Percentiles rank a stretch among this genome's conserved stretches.
phyloP scores from a whole-genome alignment of 2,329 filamentous ascomycete genomes.

The Sporothrix globosa region DNA sequence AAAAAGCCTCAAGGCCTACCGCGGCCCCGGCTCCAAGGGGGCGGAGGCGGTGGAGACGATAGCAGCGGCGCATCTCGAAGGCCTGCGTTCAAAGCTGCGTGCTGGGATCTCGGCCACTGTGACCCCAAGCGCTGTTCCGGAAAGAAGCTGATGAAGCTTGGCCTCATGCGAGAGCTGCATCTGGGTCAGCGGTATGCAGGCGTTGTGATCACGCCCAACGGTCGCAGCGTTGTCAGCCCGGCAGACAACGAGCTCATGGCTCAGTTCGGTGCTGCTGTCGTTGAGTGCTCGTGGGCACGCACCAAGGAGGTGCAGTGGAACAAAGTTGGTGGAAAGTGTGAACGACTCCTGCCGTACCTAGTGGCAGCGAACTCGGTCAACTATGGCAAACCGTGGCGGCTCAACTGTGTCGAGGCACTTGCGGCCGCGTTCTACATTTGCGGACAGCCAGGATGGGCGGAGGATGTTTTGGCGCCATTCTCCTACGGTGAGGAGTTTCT shows the following conservation, averaged over 20 bases:
- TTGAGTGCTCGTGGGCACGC: constrained; percentile 96
- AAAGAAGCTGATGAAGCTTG: constrained; percentile 88
- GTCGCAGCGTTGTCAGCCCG: constrained; percentile 79
- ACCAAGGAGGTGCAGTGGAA: constrained; percentile 88
- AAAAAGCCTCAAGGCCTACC: constrained; percentile 69
- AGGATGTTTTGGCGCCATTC: constrained; percentile 79
- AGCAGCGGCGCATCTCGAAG: constrained; percentile 37
- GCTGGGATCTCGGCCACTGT: constrained; percentile 97
- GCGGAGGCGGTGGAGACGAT: constrained; percentile 44
- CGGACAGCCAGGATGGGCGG: constrained; percentile 87
- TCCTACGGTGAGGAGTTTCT: constrained; percentile 87
- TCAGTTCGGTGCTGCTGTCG: constrained; percentile 88
- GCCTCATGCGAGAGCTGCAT: constrained; percentile 89
- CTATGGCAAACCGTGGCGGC: constrained; percentile 90
- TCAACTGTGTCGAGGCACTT: constrained; percentile 95
- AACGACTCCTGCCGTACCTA: constrained; percentile 87
- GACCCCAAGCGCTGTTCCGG: constrained; percentile 96
- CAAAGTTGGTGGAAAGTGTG: constrained; percentile 90
- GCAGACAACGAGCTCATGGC: constrained; percentile 82
- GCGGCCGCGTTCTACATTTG: constrained; percentile 94
- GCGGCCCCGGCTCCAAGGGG: constrained; percentile 50
- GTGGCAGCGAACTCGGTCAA: constrained; percentile 97
- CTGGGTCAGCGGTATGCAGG: constrained; percentile 90
- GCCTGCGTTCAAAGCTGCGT: constrained; percentile 82
- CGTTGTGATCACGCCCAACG: constrained; percentile 94